phyloP scores from a whole-genome alignment of 345 rosid genomes.

The Nephelium lappaceum region DNA sequence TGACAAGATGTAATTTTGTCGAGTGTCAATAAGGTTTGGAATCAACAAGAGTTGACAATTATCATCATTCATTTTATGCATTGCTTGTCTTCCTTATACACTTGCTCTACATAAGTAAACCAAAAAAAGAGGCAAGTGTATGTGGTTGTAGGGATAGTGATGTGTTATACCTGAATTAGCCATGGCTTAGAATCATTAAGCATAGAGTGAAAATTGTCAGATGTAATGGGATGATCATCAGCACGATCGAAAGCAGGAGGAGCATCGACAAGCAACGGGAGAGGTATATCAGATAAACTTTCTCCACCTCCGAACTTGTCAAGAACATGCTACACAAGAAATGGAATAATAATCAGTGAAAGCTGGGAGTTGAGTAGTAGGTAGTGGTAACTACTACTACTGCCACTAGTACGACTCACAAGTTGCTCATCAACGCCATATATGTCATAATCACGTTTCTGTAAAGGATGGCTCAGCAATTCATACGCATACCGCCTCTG shows the following conservation, averaged over 20 bases:
- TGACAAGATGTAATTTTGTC: too few species aligned
- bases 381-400: background rate
- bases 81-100: too few species aligned
- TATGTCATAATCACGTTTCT: constrained; percentile 85
- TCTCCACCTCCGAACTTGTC: constrained; percentile 49
- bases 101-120: too few species aligned
- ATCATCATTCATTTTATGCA: too few species aligned
- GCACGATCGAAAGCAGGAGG: too few species aligned
- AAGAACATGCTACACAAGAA: constrained; percentile 56
- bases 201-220: constrained; percentile 47
- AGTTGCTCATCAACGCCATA: constrained; percentile 77
- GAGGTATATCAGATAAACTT: constrained; percentile 44
- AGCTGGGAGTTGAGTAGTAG: background rate
- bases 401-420: constrained; percentile 46
- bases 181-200: constrained; percentile 64
- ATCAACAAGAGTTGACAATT: too few species aligned
- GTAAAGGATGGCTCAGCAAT: constrained; percentile 61
- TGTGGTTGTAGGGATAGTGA: background rate
- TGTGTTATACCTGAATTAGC: constrained; percentile 65
- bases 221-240: constrained; percentile 37
- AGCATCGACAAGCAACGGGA: constrained; percentile 61
- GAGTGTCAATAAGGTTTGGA: too few species aligned
- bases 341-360: background rate
- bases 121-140: too few species aligned
- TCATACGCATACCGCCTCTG: constrained; percentile 88